Evolutionary conservation across 164 flowering plant genomes (phyloP).

Genomic region (Nelumbo lutea): DNA sequence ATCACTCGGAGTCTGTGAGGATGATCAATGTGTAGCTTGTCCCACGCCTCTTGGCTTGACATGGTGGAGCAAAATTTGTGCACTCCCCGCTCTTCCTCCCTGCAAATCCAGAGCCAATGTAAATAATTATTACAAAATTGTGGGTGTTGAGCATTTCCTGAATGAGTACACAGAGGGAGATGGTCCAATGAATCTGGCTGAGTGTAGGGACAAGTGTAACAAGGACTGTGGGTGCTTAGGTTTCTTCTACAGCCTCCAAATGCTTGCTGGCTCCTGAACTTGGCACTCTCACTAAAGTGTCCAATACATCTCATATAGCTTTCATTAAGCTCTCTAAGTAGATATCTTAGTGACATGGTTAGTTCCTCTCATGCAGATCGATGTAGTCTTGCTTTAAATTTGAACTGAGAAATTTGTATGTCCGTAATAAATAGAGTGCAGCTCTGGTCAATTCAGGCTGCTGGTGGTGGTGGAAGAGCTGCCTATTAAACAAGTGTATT

Average conservation of each 20-base stretch:
- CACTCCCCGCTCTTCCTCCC: constrained; percentile 11
- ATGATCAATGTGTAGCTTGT: constrained; percentile 28
- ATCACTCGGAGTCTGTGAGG: neutral
- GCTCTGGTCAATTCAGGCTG: too few species aligned
- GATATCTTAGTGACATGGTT: too few species aligned
- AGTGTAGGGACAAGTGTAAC: constrained; percentile 23
- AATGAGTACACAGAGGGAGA: constrained; percentile 12
- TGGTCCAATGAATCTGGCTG: constrained; percentile 18
- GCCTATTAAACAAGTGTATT: too few species aligned
- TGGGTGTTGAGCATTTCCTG: constrained; percentile 29
- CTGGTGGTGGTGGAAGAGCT: too few species aligned
- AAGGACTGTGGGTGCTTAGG: constrained; percentile 18
- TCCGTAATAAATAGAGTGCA: too few species aligned
- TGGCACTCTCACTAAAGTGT: constrained; percentile 19
- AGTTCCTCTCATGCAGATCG: too few species aligned
- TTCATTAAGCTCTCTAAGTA: constrained; percentile 18
- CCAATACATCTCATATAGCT: constrained; percentile 14
- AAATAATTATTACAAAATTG: constrained; percentile 20
- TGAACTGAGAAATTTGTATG: too few species aligned
- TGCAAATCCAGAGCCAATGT: constrained; percentile 4
- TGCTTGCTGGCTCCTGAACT: constrained; percentile 24
- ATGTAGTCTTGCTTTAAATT: too few species aligned
- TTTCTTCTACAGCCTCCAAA: constrained; percentile 15
- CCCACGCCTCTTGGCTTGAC: constrained; percentile 20
- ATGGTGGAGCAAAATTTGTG: constrained; percentile 29